Evolutionary conservation across 441 rosid species (phyloP), one percentile per base, ranked within the genome.

Genomic region (Adansonia rubrostipa): DNA sequence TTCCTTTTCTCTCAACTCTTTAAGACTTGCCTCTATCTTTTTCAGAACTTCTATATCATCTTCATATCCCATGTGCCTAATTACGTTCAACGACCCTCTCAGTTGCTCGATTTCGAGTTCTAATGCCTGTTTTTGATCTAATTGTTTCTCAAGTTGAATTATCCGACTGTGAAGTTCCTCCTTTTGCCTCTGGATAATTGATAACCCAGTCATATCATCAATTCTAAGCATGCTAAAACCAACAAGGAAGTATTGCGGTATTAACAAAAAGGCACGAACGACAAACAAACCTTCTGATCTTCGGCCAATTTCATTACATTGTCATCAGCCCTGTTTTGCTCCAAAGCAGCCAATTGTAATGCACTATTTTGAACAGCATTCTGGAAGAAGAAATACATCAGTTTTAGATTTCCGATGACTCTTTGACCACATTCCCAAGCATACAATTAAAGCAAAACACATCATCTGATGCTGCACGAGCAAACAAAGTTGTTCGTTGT

Each of bases 101-200:
- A 94, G 84, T 58, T 81, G 84, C 84, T 92, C 92, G 15, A 93
- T 89, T 87, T 93, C 97, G 85, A 96, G 72, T 78, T 91, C 96
- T 80, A 96, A 85, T 36, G 92, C 90, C 76, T 94, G 95, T 78
- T 92, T 96, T 65, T 92, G 88, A 79, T 87, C 99, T 79, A 96
- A 87, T 84, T 96, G 84, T 73, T 86, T 87, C 83, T 92, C 92
- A 79, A 94, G 83, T 78, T 85, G 78, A 82, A 88, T 73, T 67
- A 92, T 94, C 78, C 86, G 85, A 64, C 88, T 86, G 73, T 84
- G 93, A 78, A 92, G 90, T 48, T 87, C 87, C 83, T 90, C 96
- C 81, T 88, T 92, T 86, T 91, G 87, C 87, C 89, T 88, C 98
- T 94, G 87, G 47, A 80, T 69, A 64, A 76, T 48, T 40, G 79